Conservation (phyloP, 495 filamentous ascomycete species). For the Penicillium subrubescens region DNA sequence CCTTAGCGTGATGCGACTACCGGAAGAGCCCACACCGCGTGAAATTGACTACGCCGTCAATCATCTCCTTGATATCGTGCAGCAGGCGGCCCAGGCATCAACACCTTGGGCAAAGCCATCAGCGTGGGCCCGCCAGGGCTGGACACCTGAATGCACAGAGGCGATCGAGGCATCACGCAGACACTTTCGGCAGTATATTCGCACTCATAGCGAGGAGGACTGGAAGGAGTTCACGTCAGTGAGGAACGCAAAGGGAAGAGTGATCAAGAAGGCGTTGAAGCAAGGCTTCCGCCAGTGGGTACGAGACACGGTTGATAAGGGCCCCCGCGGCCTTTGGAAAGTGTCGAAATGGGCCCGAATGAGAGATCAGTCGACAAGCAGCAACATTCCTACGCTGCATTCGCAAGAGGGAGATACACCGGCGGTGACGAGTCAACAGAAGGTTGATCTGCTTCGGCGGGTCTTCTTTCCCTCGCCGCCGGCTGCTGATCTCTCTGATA, state of each 20-base stretch:
- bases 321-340: constrained; percentile 15
- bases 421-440: constrained; percentile 13
- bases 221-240: not conserved
- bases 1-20: not conserved
- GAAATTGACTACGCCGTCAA: constrained; percentile 3
- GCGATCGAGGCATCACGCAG: constrained; percentile 7
- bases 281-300: not conserved
- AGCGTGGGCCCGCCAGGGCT: constrained; percentile 8
- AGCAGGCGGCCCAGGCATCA: constrained; percentile 3
- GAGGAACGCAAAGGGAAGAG: not conserved
- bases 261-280: not conserved
- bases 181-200: not conserved
- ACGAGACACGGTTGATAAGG: constrained; percentile 1
- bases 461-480: constrained; percentile 29
- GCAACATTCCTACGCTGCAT: not conserved
- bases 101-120: constrained; percentile 13
- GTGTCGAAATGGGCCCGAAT: constrained; percentile 18
- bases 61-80: not conserved
- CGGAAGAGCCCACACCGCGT: too few species aligned
- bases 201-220: not conserved
- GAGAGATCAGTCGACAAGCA: not conserved
- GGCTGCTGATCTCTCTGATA: constrained; percentile 25
- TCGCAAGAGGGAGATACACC: not conserved
- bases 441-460: constrained; percentile 16
- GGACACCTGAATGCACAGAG: constrained; percentile 15